A percentile compares a stretch with the other conserved stretches of the same genome.
Evolutionary conservation across 495 filamentous ascomycete genomes (phyloP).

Genomic region (Patellaria atrata): DNA sequence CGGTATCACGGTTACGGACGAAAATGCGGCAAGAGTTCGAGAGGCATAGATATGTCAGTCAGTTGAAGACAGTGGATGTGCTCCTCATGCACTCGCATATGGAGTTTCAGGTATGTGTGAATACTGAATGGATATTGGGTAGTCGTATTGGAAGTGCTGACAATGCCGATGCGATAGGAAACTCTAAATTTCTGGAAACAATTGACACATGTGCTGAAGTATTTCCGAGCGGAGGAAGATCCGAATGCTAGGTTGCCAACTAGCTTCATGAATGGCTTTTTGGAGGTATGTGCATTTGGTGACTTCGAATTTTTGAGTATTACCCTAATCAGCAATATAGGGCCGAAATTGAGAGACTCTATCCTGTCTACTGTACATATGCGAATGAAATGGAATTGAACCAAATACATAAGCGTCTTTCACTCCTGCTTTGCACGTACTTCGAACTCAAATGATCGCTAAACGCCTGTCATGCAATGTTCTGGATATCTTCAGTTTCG

Average conservation of each 20-base stretch:
- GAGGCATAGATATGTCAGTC: conserved; percentile 81
- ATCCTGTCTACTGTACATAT: too few species aligned
- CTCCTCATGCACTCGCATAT: conserved; percentile 72
- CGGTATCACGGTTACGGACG: conserved; percentile 75
- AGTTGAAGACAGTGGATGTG: conserved; percentile 76
- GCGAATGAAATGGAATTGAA: too few species aligned
- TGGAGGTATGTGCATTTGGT: conserved; percentile 46
- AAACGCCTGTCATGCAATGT: conserved; percentile 18
- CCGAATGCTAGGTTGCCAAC: conserved; percentile 59
- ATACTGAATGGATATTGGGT: neutral
- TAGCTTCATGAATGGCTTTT: conserved; percentile 83
- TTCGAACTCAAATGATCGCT: too few species aligned
- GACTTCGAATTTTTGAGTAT: too few species aligned
- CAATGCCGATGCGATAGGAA: conserved; percentile 42
- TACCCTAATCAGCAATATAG: conserved; percentile 8
- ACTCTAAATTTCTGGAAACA: conserved; percentile 99
- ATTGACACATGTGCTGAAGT: conserved; percentile 88
- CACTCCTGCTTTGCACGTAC: too few species aligned
- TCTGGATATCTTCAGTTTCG: neutral
- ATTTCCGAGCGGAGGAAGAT: conserved; percentile 85
- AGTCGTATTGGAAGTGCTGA: too few species aligned
- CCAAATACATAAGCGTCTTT: too few species aligned
- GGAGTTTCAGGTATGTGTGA: conserved; percentile 60
- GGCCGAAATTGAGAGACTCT: conserved; percentile 19
- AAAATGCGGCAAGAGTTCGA: conserved; percentile 97